Conservation (phyloP, 257 asterid species). For the Hygrophila difformis region DNA sequence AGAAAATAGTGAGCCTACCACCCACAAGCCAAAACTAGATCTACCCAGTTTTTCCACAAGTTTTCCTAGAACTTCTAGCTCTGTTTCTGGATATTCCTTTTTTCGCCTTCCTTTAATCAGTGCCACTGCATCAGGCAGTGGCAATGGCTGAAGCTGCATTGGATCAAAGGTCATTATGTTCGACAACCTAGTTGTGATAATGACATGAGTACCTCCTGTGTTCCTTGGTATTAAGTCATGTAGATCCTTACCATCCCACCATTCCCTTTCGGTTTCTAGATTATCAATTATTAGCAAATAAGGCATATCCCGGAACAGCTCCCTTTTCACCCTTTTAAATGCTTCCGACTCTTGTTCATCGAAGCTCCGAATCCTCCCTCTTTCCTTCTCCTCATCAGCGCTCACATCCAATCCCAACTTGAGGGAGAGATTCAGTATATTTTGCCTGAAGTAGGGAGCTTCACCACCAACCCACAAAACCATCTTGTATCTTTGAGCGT, state of each 20-base stretch:
- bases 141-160: conserved; percentile 54
- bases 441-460: conserved; percentile 61
- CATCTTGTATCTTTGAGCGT: conserved; percentile 73
- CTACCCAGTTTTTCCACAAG: conserved; percentile 56
- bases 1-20: conserved; percentile 57
- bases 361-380: conserved; percentile 67
- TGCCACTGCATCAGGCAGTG: conserved; percentile 49
- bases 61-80: conserved; percentile 47
- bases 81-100: conserved; percentile 44
- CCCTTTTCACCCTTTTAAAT: conserved; percentile 68
- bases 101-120: conserved; percentile 57
- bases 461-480: conserved; percentile 92
- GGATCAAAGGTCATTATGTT: conserved; percentile 59
- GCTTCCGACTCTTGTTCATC: conserved; percentile 87
- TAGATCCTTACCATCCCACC: conserved; percentile 95
- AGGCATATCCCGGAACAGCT: conserved; percentile 83
- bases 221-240: conserved; percentile 73
- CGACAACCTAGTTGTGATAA: conserved; percentile 61
- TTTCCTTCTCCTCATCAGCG: conserved; percentile 79
- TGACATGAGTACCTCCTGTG: conserved; percentile 79
- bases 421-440: conserved; percentile 46
- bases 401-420: conserved; percentile 70
- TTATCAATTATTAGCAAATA: conserved; percentile 69
- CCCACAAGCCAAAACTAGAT: conserved; percentile 60
- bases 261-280: conserved; percentile 70